Evolutionary conservation across 257 asterid genomes (phyloP), one percentile per base, ranked within the genome.

Genomic region (Scutellaria baicalensis): DNA sequence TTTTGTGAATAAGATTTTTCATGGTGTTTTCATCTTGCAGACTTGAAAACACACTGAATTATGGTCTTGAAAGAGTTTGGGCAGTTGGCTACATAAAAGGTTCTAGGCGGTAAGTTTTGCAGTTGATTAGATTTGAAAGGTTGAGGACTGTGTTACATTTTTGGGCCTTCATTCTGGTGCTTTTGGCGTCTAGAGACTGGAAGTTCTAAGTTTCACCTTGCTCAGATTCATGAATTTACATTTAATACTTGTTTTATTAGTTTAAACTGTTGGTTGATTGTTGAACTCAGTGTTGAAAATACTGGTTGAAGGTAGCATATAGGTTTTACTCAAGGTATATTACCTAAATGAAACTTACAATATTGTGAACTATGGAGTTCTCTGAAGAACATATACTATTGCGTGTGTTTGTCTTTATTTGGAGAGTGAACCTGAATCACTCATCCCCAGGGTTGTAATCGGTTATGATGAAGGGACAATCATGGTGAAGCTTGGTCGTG

Each of bases 1-100:
- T 33, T 68, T 8, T n/a, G 6, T 33, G 59, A 21, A 42, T 62
- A 55, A 76, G 55, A 74, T 60, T 43, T 58, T 66, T 74, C 58
- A 77, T 68, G 21, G 69, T 68, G 64, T 20, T 72, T 33, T 72
- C 61, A 43, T 68, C 68, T 59, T 77, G 84, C 98, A 94, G 99
- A 73, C 95, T 89, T 68, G 99, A 94, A 77, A 94, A 92, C 79
- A 94, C 99, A n/a, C 75, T 94, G 81, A 94, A 94, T 79, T 94
- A 94, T 85, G 92, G 98, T 49, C 94, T 94, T 83, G 99, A 94
- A 80, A 84, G 99, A 84, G 99, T 94, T 74, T 94, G 99, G 98
- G 92, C 97, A 33, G 80, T 91, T 68, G 99, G 99, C 70, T 91
- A 82, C 89, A 86, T 86, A 70, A 94, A 84, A 83, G 88, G 97